These are phyloP conservation scores for Pichia sporocuriosa DNA, from an alignment of 805 yeast genomes.

Conservation along the genomic window DNA sequence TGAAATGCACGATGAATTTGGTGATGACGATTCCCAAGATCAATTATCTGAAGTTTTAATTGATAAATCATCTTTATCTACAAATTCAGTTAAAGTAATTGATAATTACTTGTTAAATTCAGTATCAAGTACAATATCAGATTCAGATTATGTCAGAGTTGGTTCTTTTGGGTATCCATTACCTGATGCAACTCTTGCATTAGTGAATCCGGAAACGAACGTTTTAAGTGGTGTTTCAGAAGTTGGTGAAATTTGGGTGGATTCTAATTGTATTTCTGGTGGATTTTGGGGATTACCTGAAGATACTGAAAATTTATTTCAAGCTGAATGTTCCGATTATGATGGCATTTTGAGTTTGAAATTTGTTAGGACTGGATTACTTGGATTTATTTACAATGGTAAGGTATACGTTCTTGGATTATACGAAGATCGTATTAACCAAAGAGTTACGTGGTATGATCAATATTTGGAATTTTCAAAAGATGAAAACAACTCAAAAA, in stretches of 20 bases:
- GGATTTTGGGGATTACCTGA: slow-evolving; percentile 72
- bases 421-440: slow-evolving; percentile 86
- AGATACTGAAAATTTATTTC: slow-evolving; percentile 70
- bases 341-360: slow-evolving; percentile 66
- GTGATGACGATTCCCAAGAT: slow-evolving; percentile 20
- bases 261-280: slow-evolving; percentile 83
- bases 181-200: slow-evolving; percentile 89
- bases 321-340: slow-evolving; percentile 71
- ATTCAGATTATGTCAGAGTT: slow-evolving; percentile 49
- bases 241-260: slow-evolving; percentile 98
- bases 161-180: slow-evolving; percentile 93
- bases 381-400: slow-evolving; percentile 85
- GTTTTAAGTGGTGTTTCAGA: slow-evolving; percentile 65
- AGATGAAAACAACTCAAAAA: slow-evolving; percentile 3
- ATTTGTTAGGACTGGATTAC: slow-evolving; percentile 81
- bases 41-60: slow-evolving; percentile 61
- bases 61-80: slow-evolving; percentile 65
- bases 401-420: slow-evolving; percentile 83
- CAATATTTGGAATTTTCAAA: slow-evolving; percentile 29
- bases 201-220: slow-evolving; percentile 89
- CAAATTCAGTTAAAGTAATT: slow-evolving; percentile 64
- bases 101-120: slow-evolving; percentile 52
- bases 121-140: slow-evolving; percentile 15
- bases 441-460: slow-evolving; percentile 62
- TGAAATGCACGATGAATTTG: slow-evolving; percentile 17